Conservation (phyloP, 768 basidiomycete genomes). For the Cyathus striatus region DNA sequence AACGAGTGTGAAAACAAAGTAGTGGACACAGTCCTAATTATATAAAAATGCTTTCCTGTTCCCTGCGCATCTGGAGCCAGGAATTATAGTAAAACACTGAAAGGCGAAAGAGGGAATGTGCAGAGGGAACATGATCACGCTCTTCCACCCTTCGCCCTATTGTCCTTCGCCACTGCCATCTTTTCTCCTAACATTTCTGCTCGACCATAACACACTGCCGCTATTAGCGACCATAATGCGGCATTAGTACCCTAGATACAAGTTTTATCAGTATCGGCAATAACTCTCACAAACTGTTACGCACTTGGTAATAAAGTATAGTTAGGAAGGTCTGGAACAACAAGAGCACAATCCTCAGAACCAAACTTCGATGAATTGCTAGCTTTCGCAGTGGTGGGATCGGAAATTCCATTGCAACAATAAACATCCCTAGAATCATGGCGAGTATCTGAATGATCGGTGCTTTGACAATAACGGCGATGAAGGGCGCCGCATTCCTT, state of each 20-base stretch:
- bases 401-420: constrained; percentile 72
- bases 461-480: constrained; percentile 67
- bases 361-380: constrained; percentile 60
- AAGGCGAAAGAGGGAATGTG: background rate
- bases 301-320: constrained; percentile 74
- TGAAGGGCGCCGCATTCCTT: constrained; percentile 55
- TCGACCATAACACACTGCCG: constrained; percentile 59
- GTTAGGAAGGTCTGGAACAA: constrained; percentile 57
- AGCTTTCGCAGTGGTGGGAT: constrained; percentile 50
- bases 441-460: constrained; percentile 72
- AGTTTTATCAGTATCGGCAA: constrained; percentile 1
- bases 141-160: constrained; percentile 51
- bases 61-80: constrained; percentile 7
- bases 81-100: background rate
- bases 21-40: constrained; percentile 20
- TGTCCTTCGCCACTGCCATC: constrained; percentile 60
- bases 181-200: constrained; percentile 65
- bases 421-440: constrained; percentile 52
- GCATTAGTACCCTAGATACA: constrained; percentile 85
- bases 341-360: constrained; percentile 57
- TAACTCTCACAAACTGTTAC: constrained; percentile 11
- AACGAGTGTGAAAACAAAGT: too few relatives aligned
- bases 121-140: constrained; percentile 32
- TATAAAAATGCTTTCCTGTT: constrained; percentile 9
- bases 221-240: constrained; percentile 74